phyloP scores from a whole-genome alignment of 768 basidiomycete genomes.

The Collybia mongolica region DNA sequence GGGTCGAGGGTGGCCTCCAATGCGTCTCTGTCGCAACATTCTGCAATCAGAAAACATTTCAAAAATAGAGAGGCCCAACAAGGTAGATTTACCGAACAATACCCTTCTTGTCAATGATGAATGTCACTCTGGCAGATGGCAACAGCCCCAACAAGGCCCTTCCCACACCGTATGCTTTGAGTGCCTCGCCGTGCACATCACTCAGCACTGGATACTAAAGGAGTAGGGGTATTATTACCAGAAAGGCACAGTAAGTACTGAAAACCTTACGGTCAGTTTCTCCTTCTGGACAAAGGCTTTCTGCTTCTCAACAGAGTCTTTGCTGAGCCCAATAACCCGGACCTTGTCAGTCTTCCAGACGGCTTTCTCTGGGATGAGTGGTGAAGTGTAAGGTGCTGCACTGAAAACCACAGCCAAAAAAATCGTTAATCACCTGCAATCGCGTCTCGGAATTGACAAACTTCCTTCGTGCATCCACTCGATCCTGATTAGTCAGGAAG shows the following conservation, averaged over 20 bases:
- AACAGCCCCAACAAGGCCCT: conserved; percentile 66
- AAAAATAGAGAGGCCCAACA: not conserved
- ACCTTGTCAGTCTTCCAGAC: conserved; percentile 64
- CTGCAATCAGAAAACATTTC: conserved; percentile 2
- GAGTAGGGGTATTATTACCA: not conserved
- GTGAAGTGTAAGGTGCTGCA: not conserved
- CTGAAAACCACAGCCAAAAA: too few species aligned
- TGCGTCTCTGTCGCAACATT: conserved; percentile 42
- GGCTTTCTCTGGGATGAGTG: conserved; percentile 49
- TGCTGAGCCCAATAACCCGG: conserved; percentile 71
- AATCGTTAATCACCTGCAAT: conserved; percentile 47
- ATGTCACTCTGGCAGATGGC: conserved; percentile 63
- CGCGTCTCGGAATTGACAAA: conserved; percentile 81
- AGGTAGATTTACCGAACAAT: conserved; percentile 51
- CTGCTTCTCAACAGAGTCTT: conserved; percentile 71
- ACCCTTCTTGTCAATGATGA: conserved; percentile 74
- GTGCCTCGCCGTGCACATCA: conserved; percentile 60
- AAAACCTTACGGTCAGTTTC: conserved; percentile 53
- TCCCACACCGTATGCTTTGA: conserved; percentile 65
- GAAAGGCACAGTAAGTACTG: not conserved
- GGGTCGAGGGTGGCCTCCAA: conserved; percentile 61
- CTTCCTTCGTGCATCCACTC: conserved; percentile 79
- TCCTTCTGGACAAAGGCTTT: conserved; percentile 73
- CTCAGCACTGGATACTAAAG: conserved; percentile 78
- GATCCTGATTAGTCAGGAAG: conserved; percentile 42